phyloP scores from a whole-genome alignment of 192 early-diverging fungal species.

The Coemansia sp. region DNA sequence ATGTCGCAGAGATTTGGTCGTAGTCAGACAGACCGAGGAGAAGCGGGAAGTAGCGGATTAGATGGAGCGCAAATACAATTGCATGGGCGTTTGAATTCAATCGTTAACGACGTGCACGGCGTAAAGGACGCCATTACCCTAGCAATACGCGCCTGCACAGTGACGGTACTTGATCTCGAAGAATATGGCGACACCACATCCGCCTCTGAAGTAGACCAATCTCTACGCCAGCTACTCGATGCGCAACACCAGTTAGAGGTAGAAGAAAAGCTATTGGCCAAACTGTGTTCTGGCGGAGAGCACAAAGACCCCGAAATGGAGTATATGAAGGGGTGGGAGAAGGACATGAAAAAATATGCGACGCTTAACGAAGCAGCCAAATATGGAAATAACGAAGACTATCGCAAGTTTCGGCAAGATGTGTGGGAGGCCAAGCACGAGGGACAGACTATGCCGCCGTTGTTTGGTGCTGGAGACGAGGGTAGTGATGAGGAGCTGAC shows the following conservation, averaged over 20 bases:
- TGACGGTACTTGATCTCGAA: constrained; percentile 32
- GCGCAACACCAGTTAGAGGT: constrained; percentile 29
- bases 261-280: constrained; percentile 18
- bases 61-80: constrained; percentile 27
- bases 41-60: neutral
- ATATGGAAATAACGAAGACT: constrained; percentile 24
- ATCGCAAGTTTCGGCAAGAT: constrained; percentile 41
- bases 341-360: constrained; percentile 12
- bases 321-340: constrained; percentile 16
- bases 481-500: constrained; percentile 42
- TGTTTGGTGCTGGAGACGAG: constrained; percentile 15
- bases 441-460: constrained; percentile 38
- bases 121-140: constrained; percentile 19
- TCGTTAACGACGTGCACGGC: constrained; percentile 14
- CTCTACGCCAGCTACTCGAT: constrained; percentile 35
- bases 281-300: constrained; percentile 9
- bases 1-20: constrained; percentile 15
- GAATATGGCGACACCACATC: constrained; percentile 18
- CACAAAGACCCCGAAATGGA: constrained; percentile 4
- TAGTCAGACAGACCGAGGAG: neutral
- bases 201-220: constrained; percentile 17
- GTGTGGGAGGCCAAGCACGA: constrained; percentile 44
- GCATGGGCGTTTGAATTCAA: constrained; percentile 8
- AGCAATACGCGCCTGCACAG: constrained; percentile 22
- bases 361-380: constrained; percentile 15